Conservation (phyloP, 1,284 basidiomycete species). For the Cryptococcus sp. region DNA sequence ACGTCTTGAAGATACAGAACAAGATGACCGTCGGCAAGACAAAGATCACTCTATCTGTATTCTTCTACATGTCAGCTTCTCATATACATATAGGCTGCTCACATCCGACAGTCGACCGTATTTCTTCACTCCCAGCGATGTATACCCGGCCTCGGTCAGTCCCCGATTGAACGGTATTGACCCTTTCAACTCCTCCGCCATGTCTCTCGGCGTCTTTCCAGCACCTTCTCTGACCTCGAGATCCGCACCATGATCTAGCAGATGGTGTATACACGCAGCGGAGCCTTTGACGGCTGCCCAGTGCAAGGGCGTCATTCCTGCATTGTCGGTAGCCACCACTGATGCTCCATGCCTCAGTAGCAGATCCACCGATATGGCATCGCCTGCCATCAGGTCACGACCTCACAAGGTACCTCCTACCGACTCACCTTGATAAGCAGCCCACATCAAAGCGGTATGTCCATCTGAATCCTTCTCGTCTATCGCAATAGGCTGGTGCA, state of each 20-base stretch:
- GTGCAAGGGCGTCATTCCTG: conserved; percentile 84
- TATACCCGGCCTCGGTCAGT: conserved; percentile 65
- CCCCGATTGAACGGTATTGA: conserved; percentile 81
- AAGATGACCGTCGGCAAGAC: conserved; percentile 70
- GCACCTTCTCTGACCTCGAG: conserved; percentile 73
- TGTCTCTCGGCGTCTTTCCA: conserved; percentile 84
- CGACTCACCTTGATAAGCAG: conserved; percentile 75
- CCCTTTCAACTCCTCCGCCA: conserved; percentile 90
- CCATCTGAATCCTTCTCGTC: conserved; percentile 86
- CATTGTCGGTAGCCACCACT: conserved; percentile 66
- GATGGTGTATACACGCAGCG: conserved; percentile 68
- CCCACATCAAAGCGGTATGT: conserved; percentile 98
- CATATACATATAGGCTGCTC: no score
- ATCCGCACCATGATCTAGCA: conserved; percentile 81
- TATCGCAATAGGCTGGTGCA: conserved; percentile 83
- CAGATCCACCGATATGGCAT: conserved; percentile 88
- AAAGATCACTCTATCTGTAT: conserved; percentile 77
- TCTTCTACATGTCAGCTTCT: conserved; percentile 52
- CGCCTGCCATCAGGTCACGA: conserved; percentile 52
- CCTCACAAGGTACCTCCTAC: neutral
- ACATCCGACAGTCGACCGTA: conserved; percentile 70
- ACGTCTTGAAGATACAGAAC: conserved; percentile 73
- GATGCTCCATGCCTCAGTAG: conserved; percentile 83
- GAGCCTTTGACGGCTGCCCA: conserved; percentile 99
- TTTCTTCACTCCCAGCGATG: conserved; percentile 57